phyloP scores from a whole-genome alignment of 1,139 yeast genomes.

The Hemisphaericaspora subhashii region DNA sequence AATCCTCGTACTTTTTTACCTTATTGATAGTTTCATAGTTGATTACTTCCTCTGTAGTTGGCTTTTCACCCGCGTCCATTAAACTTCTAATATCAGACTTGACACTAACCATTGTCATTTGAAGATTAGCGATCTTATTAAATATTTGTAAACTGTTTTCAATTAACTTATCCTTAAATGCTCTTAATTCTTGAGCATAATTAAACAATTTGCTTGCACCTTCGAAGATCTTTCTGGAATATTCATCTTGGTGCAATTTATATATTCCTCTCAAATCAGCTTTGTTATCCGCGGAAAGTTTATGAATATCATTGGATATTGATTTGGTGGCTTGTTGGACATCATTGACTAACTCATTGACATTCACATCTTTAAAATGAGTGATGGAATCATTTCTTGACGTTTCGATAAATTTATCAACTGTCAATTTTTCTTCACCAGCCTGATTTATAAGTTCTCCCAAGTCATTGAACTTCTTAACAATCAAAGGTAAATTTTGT shows the following conservation, averaged over 20 bases:
- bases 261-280: constrained; percentile 16
- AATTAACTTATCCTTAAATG: constrained; percentile 29
- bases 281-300: constrained; percentile 11
- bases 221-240: constrained; percentile 16
- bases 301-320: constrained; percentile 20
- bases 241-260: constrained; percentile 17
- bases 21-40: constrained; percentile 26
- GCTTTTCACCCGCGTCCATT: constrained; percentile 6
- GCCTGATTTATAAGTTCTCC: constrained; percentile 29
- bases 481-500: constrained; percentile 29
- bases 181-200: constrained; percentile 18
- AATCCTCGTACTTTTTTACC: constrained; percentile 44
- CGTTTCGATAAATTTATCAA: constrained; percentile 35
- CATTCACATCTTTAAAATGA: constrained; percentile 25
- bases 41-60: constrained; percentile 8
- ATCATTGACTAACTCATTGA: constrained; percentile 7
- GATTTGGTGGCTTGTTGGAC: constrained; percentile 6
- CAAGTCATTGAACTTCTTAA: constrained; percentile 41
- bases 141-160: constrained; percentile 27
- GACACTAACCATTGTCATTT: constrained; percentile 40
- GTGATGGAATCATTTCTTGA: constrained; percentile 36
- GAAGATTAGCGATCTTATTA: constrained; percentile 36
- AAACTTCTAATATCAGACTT: constrained; percentile 29
- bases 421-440: constrained; percentile 25
- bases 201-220: constrained; percentile 16